phyloP scores from a whole-genome alignment of 306 rosid genomes.

The Ormosia semicastrata region DNA sequence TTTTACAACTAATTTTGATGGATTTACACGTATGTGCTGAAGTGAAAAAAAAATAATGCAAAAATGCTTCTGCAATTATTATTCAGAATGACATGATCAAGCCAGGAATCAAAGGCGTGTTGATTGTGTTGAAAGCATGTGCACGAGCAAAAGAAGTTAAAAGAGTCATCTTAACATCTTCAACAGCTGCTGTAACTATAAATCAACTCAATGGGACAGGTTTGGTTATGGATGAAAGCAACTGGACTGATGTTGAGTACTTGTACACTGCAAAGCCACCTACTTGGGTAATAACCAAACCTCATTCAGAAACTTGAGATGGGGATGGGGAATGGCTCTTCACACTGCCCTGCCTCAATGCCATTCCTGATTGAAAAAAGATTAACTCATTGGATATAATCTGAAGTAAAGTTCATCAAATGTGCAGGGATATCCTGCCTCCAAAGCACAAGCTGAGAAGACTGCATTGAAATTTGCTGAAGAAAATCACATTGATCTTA shows the following conservation, averaged over 20 bases:
- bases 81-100: conserved; percentile 83
- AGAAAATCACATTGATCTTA: conserved; percentile 66
- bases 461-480: conserved; percentile 76
- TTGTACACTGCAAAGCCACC: conserved; percentile 63
- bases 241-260: conserved; percentile 72
- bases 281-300: conserved; percentile 59
- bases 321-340: not conserved
- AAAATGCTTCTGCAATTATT: not conserved
- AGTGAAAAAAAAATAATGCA: not conserved
- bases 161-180: conserved; percentile 78
- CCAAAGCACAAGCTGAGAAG: conserved; percentile 76
- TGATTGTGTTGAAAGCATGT: conserved; percentile 69
- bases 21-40: not conserved
- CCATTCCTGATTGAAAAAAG: not conserved
- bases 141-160: conserved; percentile 61
- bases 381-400: not conserved
- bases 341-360: not conserved
- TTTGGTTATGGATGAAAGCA: conserved; percentile 55
- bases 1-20: not conserved
- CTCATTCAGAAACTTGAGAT: not conserved
- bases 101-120: conserved; percentile 72
- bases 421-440: conserved; percentile 73
- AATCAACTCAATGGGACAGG: conserved; percentile 50
- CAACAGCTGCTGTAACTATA: conserved; percentile 71
- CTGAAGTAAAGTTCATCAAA: not conserved